phyloP scores from a whole-genome alignment of 2,329 filamentous ascomycete genomes.

The Xylaria sp. region DNA sequence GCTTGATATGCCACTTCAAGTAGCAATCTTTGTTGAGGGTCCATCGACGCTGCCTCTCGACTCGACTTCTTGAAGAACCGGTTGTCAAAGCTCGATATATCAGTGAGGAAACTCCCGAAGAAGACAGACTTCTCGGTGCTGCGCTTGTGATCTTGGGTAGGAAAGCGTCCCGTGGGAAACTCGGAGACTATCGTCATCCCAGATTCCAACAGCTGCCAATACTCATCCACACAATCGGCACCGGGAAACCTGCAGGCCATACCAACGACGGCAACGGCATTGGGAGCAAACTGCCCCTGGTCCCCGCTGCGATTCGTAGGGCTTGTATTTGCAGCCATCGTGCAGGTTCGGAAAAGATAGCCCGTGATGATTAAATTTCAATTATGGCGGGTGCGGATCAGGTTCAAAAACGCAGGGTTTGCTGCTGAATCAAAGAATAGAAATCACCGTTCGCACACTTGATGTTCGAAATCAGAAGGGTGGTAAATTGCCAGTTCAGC shows the following conservation, averaged over 20 bases:
- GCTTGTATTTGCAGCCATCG: background rate
- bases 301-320: background rate
- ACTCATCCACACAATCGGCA: background rate
- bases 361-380: too few relatives aligned
- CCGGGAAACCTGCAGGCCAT: constrained; percentile 3
- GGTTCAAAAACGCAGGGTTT: too few relatives aligned
- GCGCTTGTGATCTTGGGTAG: background rate
- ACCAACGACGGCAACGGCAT: background rate
- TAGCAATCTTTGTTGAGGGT: constrained; percentile 21
- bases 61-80: constrained; percentile 26
- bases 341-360: background rate
- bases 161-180: background rate
- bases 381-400: too few relatives aligned
- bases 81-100: constrained; percentile 22
- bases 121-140: background rate
- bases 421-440: too few relatives aligned
- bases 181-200: background rate
- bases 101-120: background rate
- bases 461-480: too few relatives aligned
- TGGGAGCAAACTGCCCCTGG: background rate
- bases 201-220: background rate
- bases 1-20: constrained; percentile 26
- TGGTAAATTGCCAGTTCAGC: background rate
- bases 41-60: constrained; percentile 17
- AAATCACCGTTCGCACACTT: too few relatives aligned